phyloP scores from a whole-genome alignment of 2,329 filamentous ascomycete genomes.

The Penicillium glabrum region DNA sequence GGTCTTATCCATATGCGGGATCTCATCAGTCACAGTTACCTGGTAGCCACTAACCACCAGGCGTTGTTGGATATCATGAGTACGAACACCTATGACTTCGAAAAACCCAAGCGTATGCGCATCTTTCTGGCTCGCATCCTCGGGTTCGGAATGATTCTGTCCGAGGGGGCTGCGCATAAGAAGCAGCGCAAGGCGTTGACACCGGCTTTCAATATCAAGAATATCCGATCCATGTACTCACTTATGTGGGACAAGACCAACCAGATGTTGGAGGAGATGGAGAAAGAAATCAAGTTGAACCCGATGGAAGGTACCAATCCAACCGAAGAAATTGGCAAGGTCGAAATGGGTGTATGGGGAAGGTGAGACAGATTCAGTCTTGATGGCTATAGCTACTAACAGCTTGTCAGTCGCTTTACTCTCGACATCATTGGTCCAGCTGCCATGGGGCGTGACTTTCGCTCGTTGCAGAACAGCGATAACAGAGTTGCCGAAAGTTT shows the following conservation, averaged over 20 bases:
- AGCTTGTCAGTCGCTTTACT: constrained; percentile 45
- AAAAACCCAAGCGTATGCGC: constrained; percentile 48
- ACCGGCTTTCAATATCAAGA: constrained; percentile 39
- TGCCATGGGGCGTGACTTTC: constrained; percentile 59
- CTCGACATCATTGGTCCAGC: constrained; percentile 60
- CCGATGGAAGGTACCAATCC: constrained; percentile 29
- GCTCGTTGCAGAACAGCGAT: constrained; percentile 50
- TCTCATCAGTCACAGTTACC: constrained; percentile 41
- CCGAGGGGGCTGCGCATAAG: constrained; percentile 52
- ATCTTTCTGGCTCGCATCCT: constrained; percentile 50
- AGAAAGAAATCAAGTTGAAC: constrained; percentile 27
- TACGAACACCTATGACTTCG: constrained; percentile 55
- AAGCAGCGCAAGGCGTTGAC: constrained; percentile 44
- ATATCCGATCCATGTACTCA: constrained; percentile 35
- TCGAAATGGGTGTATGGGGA: constrained; percentile 38
- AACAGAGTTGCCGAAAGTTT: constrained; percentile 57
- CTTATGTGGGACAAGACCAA: constrained; percentile 41
- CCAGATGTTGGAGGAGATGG: constrained; percentile 34
- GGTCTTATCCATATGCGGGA: constrained; percentile 55
- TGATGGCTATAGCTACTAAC: neutral
- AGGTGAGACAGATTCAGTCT: constrained; percentile 21
- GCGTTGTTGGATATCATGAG: constrained; percentile 54
- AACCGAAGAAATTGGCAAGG: constrained; percentile 25
- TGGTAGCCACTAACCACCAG: constrained; percentile 35
- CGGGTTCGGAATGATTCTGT: constrained; percentile 52